These are phyloP conservation scores for Yamadazyma triangularis DNA, from an alignment of 1,139 yeast species.

Conservation along the genomic window DNA sequence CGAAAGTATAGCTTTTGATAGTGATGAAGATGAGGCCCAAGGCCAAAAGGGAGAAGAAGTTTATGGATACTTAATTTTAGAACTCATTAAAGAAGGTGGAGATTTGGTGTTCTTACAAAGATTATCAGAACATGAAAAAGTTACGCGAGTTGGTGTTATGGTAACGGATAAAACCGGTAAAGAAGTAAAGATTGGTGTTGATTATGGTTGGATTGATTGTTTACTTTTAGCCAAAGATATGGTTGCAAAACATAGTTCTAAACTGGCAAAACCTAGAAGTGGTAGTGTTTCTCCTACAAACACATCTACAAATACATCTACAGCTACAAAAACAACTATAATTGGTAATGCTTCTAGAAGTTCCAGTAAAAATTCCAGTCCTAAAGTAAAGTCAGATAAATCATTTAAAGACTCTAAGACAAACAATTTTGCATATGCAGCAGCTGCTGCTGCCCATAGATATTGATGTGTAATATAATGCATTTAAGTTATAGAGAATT, in stretches of 20 bases:
- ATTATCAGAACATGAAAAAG: conserved; percentile 20
- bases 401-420: conserved; percentile 2
- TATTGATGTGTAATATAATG: too few species aligned
- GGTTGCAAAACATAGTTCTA: too few species aligned
- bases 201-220: conserved; percentile 46
- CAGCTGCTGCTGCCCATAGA: conserved; percentile 44
- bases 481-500: too few species aligned
- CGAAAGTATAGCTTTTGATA: conserved; percentile 34
- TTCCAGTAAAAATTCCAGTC: conserved; percentile 5
- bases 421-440: conserved; percentile 42
- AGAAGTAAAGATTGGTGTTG: conserved; percentile 30
- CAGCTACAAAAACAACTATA: too few species aligned
- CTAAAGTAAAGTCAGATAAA: conserved; percentile 8
- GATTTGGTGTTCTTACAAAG: conserved; percentile 57
- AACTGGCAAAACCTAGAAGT: too few species aligned
- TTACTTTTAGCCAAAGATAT: conserved; percentile 40
- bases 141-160: conserved; percentile 26
- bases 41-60: conserved; percentile 20
- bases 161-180: conserved; percentile 35
- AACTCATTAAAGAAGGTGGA: conserved; percentile 52
- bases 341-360: too few species aligned
- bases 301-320: too few species aligned
- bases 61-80: conserved; percentile 62
- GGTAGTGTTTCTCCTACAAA: too few species aligned
- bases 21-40: conserved; percentile 32